Percentiles rank a stretch among this genome's conserved stretches.
These are phyloP conservation scores for Trypanosoma melophagium DNA, from an alignment of 208 protist genomes.

Conservation along the genomic window DNA sequence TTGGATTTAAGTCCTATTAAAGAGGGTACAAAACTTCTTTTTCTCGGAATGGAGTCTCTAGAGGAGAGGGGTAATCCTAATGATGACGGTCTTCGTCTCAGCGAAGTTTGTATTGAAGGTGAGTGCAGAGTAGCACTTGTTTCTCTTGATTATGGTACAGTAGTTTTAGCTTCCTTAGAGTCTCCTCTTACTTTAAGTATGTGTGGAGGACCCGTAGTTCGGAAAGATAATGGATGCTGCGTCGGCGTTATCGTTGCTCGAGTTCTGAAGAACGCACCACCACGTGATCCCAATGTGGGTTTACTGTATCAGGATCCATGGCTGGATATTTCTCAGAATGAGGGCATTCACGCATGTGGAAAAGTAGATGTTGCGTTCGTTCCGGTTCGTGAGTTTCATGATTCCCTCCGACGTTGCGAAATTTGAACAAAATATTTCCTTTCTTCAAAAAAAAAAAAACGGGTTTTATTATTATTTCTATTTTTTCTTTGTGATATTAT, in stretches of 20 bases:
- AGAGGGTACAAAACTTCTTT: conserved; percentile 58
- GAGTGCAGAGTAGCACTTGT: conserved; percentile 72
- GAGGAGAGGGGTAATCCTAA: conserved; percentile 84
- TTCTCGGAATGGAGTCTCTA: conserved; percentile 51
- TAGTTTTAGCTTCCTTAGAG: conserved; percentile 57
- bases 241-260: conserved; percentile 87
- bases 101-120: conserved; percentile 38
- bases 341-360: conserved; percentile 44
- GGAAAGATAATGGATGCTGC: conserved; percentile 69
- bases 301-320: conserved; percentile 70
- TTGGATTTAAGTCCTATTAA: conserved; percentile 67
- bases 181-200: conserved; percentile 64
- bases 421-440: conserved; percentile 33
- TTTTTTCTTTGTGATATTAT: background rate
- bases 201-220: conserved; percentile 84
- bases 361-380: conserved; percentile 77
- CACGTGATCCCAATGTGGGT: conserved; percentile 41
- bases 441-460: conserved; percentile 18
- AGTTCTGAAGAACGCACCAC: conserved; percentile 56
- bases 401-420: conserved; percentile 64
- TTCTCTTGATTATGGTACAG: conserved; percentile 85
- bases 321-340: conserved; percentile 76
- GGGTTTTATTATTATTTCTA: too few species aligned
- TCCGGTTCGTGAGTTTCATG: conserved; percentile 74
- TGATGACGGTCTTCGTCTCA: conserved; percentile 67